Percentiles rank a stretch among this genome's conserved stretches.
phyloP scores from a whole-genome alignment of 1,139 yeast genomes.

The Saccharomycopsis hybrid region DNA sequence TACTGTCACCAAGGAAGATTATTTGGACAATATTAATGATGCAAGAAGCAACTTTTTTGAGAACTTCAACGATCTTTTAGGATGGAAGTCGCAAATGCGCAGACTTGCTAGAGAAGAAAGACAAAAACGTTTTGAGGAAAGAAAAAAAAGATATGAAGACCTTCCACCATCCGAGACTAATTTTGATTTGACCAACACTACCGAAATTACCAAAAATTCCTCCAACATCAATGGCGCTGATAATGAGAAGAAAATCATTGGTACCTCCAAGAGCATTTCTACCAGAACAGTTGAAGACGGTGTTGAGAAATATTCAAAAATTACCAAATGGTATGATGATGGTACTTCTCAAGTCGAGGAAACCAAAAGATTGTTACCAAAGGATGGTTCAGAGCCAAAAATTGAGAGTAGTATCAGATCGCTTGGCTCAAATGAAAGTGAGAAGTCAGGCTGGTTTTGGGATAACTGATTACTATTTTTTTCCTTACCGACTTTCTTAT shows the following conservation, averaged over 20 bases:
- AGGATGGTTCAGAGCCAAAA: conserved; percentile 30
- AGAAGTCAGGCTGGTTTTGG: conserved; percentile 21
- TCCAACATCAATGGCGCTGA: conserved; percentile 16
- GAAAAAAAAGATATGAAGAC: conserved; percentile 14
- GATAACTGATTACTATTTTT: conserved; percentile 3
- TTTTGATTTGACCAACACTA: background rate
- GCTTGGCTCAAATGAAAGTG: conserved; percentile 20
- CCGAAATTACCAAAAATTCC: background rate
- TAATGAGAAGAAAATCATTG: conserved; percentile 36
- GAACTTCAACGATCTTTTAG: conserved; percentile 57
- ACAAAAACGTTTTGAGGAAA: conserved; percentile 25
- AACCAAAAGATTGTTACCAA: conserved; percentile 34
- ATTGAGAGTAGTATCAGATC: conserved; percentile 26
- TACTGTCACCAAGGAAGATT: conserved; percentile 26
- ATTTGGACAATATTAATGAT: conserved; percentile 48
- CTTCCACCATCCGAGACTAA: background rate
- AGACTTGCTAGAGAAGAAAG: conserved; percentile 34
- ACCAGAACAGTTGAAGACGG: conserved; percentile 47
- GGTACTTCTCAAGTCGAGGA: conserved; percentile 47
- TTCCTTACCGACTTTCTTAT: no score
- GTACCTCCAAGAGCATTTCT: conserved; percentile 43
- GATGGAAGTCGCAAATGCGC: conserved; percentile 59
- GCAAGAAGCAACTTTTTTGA: conserved; percentile 44
- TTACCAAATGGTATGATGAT: conserved; percentile 53
- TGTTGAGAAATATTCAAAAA: conserved; percentile 46